Base-by-base conservation (phyloP, 176 grass and related monocot species). In the Lolium multiflorum region DNA sequence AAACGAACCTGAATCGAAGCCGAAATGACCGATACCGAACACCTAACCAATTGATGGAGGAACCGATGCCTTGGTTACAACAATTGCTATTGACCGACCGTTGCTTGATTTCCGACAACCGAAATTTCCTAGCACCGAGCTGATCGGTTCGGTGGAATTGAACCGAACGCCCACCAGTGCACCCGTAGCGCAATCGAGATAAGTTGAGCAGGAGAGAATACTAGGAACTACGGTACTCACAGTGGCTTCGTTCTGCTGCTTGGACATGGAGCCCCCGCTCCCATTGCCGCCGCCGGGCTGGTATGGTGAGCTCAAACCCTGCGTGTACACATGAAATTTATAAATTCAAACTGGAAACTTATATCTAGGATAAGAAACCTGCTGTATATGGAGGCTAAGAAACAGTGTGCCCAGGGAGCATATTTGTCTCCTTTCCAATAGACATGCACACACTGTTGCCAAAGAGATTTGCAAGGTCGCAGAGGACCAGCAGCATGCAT, bases 271-370 rank as follows among this genome's bases (percentile, higher is more conserved):
- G 48, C 52, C 71, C 76, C 78, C 75, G 13, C 49, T 65, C 1
- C 86, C 85, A 63, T 84, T 83, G 83, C 86, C 85, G 51, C 82
- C 89, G 63, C 55, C 24, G 13, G 31, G 72, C 72, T 75, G 74
- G 93, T 99, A 99, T 57, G 97, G 97, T 54, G 89, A 87, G 92
- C 94, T 99, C 84, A 99, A 90, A 87, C 87, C 94, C 97, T 99
- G 90, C 72, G 46, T n/a, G 11, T 9, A 10, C 39, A 73, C n/a
- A 73, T 5, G 41, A 73, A 43, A 47, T 72, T 20, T 20, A 43
- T 43, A 43, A 43, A 43, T 43, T 43, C 41, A 52, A 16, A 56
- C 1, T 18, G 54, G 54, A 57, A 2, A 56, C 35, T 46, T 14
- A 16, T 41, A 13, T 10, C 37, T 8, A 24, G 56, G n/a, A 31